A percentile compares a stretch with the other conserved stretches of the same genome.
phyloP scores from a whole-genome alignment of 805 yeast species.

The Candida incommunis region DNA sequence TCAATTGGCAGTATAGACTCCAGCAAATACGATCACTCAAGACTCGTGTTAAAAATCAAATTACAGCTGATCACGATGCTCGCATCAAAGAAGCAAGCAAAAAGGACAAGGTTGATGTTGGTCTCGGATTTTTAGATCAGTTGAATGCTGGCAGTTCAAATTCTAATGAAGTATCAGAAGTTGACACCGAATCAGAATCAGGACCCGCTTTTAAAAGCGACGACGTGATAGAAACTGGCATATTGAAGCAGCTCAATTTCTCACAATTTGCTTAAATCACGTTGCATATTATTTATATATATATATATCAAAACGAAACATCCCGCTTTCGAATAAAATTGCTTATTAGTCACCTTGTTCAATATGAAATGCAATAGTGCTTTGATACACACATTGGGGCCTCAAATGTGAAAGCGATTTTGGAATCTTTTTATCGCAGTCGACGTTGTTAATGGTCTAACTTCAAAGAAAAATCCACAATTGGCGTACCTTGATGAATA shows the following conservation, averaged over 20 bases:
- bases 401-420: background rate
- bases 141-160: background rate
- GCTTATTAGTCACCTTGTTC: background rate
- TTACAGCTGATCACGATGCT: background rate
- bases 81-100: background rate
- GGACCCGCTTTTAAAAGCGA: slow-evolving; percentile 1
- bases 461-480: slow-evolving; percentile 76
- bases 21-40: slow-evolving; percentile 33
- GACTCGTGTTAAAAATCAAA: slow-evolving; percentile 16
- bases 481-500: slow-evolving; percentile 80
- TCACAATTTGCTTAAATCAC: slow-evolving; percentile 7
- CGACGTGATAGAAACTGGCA: background rate
- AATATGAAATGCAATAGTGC: background rate
- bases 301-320: background rate
- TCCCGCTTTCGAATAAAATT: background rate
- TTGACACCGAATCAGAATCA: background rate
- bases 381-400: no score
- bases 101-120: background rate
- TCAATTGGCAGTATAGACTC: slow-evolving; percentile 57
- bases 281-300: background rate
- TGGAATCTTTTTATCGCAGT: background rate
- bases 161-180: background rate
- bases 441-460: slow-evolving; percentile 29
- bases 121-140: background rate
- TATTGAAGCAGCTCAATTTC: slow-evolving; percentile 13